Evolutionary conservation across 2,329 filamentous ascomycete species (phyloP), one percentile per base, ranked within the genome.

Genomic region (Penicillium sp.): DNA sequence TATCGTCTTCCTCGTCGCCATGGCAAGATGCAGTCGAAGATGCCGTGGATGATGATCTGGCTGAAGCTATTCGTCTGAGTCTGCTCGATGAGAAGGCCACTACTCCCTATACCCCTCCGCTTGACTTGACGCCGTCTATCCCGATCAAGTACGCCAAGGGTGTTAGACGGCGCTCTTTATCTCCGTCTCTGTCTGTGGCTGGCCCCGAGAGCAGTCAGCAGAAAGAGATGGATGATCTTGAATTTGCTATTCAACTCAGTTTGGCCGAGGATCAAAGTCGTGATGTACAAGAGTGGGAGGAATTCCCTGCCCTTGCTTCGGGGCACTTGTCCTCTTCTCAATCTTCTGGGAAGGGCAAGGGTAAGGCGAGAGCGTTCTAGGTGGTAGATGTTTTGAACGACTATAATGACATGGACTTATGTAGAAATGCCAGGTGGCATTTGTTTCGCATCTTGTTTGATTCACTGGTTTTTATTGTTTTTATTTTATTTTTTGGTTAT

Each of bases 181-280:
- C 37, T 64, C 47, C 53, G 54, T 61, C 66, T n/a, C 62, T 63
- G 7, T 42, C 56, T 20, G 58, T 57, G 14, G 45, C 55, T 1
- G 50, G 54, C 53, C 61, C 70, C 18, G 72, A 70, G 58, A 67
- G 74, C 60, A 71, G 75, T 67, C 61, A 73, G 65, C 63, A 78
- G 67, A 62, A 73, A 37, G 82, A 85, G 64, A 71, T 82, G 58
- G 78, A 79, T 43, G 85, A 87, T 68, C 65, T 88, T 29, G 82
- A 86, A 56, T 83, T 84, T 66, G 85, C 85, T 0, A 71, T 87
- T 58, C 83, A 85, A 67, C 67, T 87, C 25, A 87, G 85, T 67
- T 73, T 87, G 48, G 84, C 79, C 0, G 84, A 87, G 63, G 80
- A 84, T 61, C 75, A 81, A 66, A 82, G 81, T 65, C 72, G 75